Conservation (phyloP, 208 protist species). For the Leptomonas seymouri region DNA sequence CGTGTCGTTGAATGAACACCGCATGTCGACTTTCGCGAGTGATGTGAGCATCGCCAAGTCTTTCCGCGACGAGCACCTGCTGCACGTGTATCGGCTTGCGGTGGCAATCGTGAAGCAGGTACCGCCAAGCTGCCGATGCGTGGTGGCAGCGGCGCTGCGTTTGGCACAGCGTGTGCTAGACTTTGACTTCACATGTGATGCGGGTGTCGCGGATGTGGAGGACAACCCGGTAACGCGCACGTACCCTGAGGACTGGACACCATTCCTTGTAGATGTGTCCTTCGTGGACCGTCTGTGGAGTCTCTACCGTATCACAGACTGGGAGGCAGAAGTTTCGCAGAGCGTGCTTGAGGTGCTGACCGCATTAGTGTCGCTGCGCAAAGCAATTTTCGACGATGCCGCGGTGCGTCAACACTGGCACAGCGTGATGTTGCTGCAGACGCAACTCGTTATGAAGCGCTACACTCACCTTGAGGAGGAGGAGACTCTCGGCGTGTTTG, state of each 20-base stretch:
- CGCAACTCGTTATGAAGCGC: constrained; percentile 53
- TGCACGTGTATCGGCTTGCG: constrained; percentile 41
- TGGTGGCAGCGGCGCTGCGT: constrained; percentile 12
- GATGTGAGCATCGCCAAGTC: constrained; percentile 38
- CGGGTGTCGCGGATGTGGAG: constrained; percentile 1
- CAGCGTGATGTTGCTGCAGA: constrained; percentile 46
- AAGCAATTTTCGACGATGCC: constrained; percentile 25
- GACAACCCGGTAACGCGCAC: constrained; percentile 25
- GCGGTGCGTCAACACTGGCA: constrained; percentile 40
- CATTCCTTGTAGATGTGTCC: constrained; percentile 22
- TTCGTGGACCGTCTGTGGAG: constrained; percentile 27
- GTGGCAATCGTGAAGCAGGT: constrained; percentile 37
- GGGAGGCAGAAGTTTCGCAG: constrained; percentile 22
- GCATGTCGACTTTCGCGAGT: constrained; percentile 27
- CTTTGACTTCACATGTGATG: constrained; percentile 35
- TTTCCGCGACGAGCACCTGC: constrained; percentile 56
- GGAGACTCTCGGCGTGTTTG: constrained; percentile 38
- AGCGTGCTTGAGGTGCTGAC: constrained; percentile 28
- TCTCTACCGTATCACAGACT: constrained; percentile 27
- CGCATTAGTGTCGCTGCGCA: constrained; percentile 23
- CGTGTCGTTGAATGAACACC: constrained; percentile 25
- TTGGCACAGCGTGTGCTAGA: constrained; percentile 30
- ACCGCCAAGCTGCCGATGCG: constrained; percentile 11
- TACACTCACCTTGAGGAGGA: constrained; percentile 44
- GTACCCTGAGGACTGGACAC: constrained; percentile 20